Evolutionary conservation across 2,329 filamentous ascomycete species (phyloP).

Genomic region (Davidsoniella neocaledoniae): DNA sequence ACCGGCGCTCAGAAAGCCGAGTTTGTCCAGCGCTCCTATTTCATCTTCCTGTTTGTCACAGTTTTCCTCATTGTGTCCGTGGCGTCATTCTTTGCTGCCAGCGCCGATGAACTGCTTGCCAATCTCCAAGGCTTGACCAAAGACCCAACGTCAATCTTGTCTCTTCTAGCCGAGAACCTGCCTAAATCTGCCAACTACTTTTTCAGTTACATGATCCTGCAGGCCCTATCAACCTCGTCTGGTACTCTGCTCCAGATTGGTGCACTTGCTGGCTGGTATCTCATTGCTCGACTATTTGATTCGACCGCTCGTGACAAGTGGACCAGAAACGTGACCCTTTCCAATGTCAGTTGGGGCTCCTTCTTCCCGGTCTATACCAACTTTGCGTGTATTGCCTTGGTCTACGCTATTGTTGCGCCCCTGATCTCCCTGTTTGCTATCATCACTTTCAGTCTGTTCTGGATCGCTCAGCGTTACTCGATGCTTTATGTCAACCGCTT

Average conservation of each 20-base stretch:
- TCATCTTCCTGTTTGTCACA: slow-evolving; percentile 85
- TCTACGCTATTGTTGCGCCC: slow-evolving; percentile 79
- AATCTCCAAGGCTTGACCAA: slow-evolving; percentile 29
- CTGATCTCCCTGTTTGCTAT: slow-evolving; percentile 87
- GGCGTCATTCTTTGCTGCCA: slow-evolving; percentile 51
- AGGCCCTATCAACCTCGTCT: slow-evolving; percentile 79
- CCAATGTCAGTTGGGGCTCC: slow-evolving; percentile 70
- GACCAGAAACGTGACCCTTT: slow-evolving; percentile 62
- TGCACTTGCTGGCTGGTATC: slow-evolving; percentile 64
- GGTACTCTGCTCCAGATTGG: slow-evolving; percentile 73
- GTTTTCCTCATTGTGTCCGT: slow-evolving; percentile 88
- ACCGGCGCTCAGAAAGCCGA: slow-evolving; percentile 66
- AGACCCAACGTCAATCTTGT: slow-evolving; percentile 45
- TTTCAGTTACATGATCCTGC: slow-evolving; percentile 95
- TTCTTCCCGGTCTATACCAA: slow-evolving; percentile 97
- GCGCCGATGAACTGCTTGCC: slow-evolving; percentile 45
- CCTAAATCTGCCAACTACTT: slow-evolving; percentile 90
- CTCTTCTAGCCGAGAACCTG: slow-evolving; percentile 58
- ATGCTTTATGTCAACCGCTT: slow-evolving; percentile 91
- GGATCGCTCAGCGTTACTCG: slow-evolving; percentile 92
- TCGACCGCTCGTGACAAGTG: slow-evolving; percentile 73
- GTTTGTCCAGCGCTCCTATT: slow-evolving; percentile 85
- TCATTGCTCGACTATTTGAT: slow-evolving; percentile 67
- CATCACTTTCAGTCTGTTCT: slow-evolving; percentile 79
- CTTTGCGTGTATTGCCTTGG: slow-evolving; percentile 77